phyloP scores from a whole-genome alignment of 1,139 yeast species.

The Protomyces pachydermus region DNA sequence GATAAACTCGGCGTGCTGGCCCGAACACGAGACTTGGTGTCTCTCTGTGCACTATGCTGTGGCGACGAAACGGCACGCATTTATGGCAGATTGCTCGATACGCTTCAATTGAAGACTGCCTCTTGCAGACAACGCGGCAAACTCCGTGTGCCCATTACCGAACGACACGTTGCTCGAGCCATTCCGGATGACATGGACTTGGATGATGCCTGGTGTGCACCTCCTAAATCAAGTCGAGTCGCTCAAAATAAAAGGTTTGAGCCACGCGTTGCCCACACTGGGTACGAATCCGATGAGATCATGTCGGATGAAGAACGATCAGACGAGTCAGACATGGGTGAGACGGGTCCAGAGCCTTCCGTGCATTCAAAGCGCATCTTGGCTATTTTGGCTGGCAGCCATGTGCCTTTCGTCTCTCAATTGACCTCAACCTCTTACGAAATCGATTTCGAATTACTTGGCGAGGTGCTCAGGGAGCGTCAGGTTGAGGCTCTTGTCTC shows the following conservation, averaged over 20 bases:
- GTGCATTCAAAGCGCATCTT: conserved; percentile 34
- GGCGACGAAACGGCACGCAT: conserved; percentile 66
- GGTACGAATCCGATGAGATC: conserved; percentile 25
- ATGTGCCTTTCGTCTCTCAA: background rate
- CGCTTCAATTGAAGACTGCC: conserved; percentile 48
- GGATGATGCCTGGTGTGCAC: background rate
- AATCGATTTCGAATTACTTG: conserved; percentile 41
- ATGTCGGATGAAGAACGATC: conserved; percentile 34
- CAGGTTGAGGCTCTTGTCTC: conserved; percentile 60
- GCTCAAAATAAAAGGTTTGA: conserved; percentile 33
- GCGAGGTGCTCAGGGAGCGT: conserved; percentile 46
- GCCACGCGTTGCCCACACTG: conserved; percentile 27
- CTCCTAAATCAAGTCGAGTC: background rate
- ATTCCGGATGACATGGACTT: conserved; percentile 38
- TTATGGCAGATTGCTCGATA: conserved; percentile 54
- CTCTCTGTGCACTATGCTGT: conserved; percentile 60
- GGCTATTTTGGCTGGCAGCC: conserved; percentile 39
- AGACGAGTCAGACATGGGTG: conserved; percentile 36
- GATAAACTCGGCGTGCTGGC: conserved; percentile 62
- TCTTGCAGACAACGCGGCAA: conserved; percentile 36
- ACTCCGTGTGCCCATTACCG: conserved; percentile 37
- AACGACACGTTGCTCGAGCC: conserved; percentile 37
- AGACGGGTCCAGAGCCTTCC: conserved; percentile 33
- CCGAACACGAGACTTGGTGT: conserved; percentile 59
- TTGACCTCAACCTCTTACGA: background rate